Evolutionary conservation across 371 early-diverging fungal species (phyloP).

Genomic region (Rhizopus delemar): DNA sequence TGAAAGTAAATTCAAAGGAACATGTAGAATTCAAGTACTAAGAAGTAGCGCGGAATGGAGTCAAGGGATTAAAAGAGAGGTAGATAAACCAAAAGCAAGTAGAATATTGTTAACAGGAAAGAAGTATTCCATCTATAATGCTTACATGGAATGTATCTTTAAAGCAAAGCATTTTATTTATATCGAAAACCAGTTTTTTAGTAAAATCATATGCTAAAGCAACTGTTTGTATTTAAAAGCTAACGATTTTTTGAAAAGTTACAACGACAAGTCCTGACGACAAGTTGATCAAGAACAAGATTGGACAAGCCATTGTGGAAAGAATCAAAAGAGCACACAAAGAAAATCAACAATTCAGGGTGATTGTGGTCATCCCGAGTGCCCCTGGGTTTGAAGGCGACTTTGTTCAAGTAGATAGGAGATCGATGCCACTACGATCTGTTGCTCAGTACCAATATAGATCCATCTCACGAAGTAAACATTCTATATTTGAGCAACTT

Average conservation of each 20-base stretch:
- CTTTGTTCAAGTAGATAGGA: constrained; percentile 55
- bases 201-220: constrained; percentile 35
- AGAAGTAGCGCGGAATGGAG: constrained; percentile 74
- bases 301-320: constrained; percentile 70
- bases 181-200: constrained; percentile 96
- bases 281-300: constrained; percentile 48
- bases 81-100: constrained; percentile 14
- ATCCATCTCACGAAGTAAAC: constrained; percentile 76
- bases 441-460: constrained; percentile 84
- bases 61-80: constrained; percentile 58
- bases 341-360: constrained; percentile 69
- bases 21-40: constrained; percentile 70
- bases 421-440: constrained; percentile 42
- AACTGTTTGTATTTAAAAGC: not conserved
- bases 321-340: constrained; percentile 77
- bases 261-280: constrained; percentile 43
- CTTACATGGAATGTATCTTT: constrained; percentile 77
- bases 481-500: constrained; percentile 69
- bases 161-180: constrained; percentile 87
- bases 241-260: constrained; percentile 21
- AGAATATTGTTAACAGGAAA: not conserved
- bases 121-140: constrained; percentile 79
- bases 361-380: constrained; percentile 85
- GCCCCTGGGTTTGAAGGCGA: constrained; percentile 91
- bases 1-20: constrained; percentile 63